Base-by-base conservation (phyloP, 768 basidiomycete genomes). In the Sarcomyxa edulis region DNA sequence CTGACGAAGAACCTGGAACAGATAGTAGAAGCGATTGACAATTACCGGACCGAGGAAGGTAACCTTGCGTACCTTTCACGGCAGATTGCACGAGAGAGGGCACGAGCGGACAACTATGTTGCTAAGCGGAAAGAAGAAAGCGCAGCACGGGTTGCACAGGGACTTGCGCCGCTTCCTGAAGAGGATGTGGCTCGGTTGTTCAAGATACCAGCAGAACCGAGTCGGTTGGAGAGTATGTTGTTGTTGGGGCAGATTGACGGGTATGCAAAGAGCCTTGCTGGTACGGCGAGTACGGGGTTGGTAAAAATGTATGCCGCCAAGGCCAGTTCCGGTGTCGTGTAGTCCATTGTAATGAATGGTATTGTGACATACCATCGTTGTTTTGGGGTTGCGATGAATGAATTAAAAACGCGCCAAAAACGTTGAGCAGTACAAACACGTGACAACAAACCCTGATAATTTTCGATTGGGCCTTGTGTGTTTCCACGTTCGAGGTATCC, bases 91-190 rank as follows among this genome's bases (percentile, higher is more conserved):
- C 76, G 93, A 21, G 93, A 96, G 60, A 83, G 78, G 53, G 62
- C 72, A 30, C 78, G 77, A 44, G 88, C 89, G 35, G 93, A 96
- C 40, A 69, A 71, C 37, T 83, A 84, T 53, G 62, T 93, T 38
- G 72, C 76, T 51, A 93, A 92, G 61, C 79, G 91, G 40, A 88
- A 84, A 55, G 93, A 95, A 57, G 93, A 96, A 63, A 95, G 89
- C 52, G 73, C 72, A 25, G 66, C 66, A 36, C 76, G 93, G 30
- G 71, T 84, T 45, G 81, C 79, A 26, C 88, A 92, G 52, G 93
- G 93, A 9, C 65, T 94, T 35, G 76, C 77, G 18, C 89, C 93
- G 46, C 68, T 94, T 20, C 92, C 93, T 2, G 85, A 91, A 59
- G 87, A 95, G 55, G 85, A 91, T 51, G 76, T 90, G 23, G 71